Percentiles rank a stretch among this genome's conserved stretches.
phyloP scores from a whole-genome alignment of 2,329 filamentous ascomycete species.

The Simplicillium sp. region DNA sequence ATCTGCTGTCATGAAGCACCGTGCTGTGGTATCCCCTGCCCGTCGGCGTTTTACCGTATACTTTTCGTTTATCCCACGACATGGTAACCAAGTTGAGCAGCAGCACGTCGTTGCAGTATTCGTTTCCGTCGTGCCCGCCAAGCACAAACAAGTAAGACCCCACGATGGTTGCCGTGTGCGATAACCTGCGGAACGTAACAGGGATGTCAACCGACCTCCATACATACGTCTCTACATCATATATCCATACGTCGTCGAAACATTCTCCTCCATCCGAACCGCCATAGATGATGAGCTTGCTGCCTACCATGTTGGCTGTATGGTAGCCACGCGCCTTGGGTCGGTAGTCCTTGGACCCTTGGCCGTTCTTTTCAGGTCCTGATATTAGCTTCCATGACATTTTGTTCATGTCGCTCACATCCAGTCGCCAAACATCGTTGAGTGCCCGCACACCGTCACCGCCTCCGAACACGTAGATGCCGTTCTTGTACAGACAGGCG shows the following conservation, averaged over 20 bases:
- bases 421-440: constrained; percentile 65
- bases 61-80: constrained; percentile 60
- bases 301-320: constrained; percentile 63
- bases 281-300: constrained; percentile 63
- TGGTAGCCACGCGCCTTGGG: constrained; percentile 62
- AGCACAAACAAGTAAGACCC: constrained; percentile 63
- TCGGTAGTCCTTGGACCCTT: constrained; percentile 26
- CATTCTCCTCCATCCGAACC: constrained; percentile 63
- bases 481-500: constrained; percentile 62
- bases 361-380: constrained; percentile 25
- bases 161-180: constrained; percentile 60
- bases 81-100: constrained; percentile 63
- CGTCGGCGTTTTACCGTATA: constrained; percentile 54
- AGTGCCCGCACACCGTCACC: constrained; percentile 61
- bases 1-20: constrained; percentile 54
- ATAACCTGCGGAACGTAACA: constrained; percentile 53
- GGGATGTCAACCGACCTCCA: constrained; percentile 54
- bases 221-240: constrained; percentile 52
- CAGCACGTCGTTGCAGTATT: constrained; percentile 61
- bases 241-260: constrained; percentile 66
- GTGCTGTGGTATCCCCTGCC: constrained; percentile 59
- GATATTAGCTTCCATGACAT: constrained; percentile 62
- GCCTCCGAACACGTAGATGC: constrained; percentile 63
- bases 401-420: constrained; percentile 55
- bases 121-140: constrained; percentile 59